Conservation (phyloP, 2,329 filamentous ascomycete genomes). For the Fusarium verrucosum region DNA sequence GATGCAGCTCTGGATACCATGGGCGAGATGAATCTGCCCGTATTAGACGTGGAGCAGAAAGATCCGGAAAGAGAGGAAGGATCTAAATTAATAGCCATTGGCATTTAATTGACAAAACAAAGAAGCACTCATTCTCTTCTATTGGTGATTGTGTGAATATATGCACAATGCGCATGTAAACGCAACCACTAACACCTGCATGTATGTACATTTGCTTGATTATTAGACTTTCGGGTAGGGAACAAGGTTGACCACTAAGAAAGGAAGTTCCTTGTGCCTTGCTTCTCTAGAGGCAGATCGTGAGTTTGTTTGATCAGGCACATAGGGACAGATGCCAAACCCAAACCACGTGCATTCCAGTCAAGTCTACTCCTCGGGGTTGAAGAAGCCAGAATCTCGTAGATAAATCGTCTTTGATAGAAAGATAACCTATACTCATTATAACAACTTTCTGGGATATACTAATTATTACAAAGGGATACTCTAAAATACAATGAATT, state of each 20-base stretch:
- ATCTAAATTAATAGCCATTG: conserved; percentile 31
- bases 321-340: not conserved
- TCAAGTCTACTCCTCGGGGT: no score
- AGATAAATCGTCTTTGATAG: no score
- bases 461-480: no score
- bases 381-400: no score
- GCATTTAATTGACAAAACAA: conserved; percentile 7
- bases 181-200: no score
- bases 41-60: conserved; percentile 18
- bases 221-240: conserved; percentile 13
- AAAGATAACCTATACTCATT: no score
- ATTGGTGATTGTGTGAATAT: not conserved
- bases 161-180: no score
- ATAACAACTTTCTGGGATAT: no score
- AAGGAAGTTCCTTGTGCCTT: not conserved
- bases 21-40: conserved; percentile 21
- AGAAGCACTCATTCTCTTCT: not conserved
- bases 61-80: conserved; percentile 22
- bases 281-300: conserved; percentile 7
- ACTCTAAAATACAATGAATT: no score
- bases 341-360: conserved; percentile 9
- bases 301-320: conserved; percentile 8
- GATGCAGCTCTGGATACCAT: conserved; percentile 31
- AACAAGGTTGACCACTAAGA: conserved; percentile 10
- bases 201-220: no score